phyloP scores from a whole-genome alignment of 805 yeast species.

The Sugiyamaella mastotermitis region DNA sequence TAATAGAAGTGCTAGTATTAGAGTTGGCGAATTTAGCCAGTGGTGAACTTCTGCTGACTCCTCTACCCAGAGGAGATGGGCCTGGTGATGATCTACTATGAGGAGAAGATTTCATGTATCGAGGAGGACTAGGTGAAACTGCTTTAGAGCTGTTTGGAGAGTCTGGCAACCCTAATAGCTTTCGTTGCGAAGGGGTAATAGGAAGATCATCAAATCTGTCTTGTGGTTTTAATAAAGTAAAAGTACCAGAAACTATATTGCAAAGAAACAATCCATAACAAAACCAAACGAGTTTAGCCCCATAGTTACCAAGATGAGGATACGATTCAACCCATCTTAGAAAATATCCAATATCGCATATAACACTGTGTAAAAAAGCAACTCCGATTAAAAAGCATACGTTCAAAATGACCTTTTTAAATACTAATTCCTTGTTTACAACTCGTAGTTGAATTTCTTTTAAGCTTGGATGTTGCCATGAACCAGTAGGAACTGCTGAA shows the following conservation, averaged over 20 bases:
- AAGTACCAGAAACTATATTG: conserved; percentile 15
- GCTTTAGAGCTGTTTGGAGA: conserved; percentile 15
- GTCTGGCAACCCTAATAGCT: conserved; percentile 26
- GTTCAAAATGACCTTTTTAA: conserved; percentile 32
- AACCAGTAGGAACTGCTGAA: conserved; percentile 19
- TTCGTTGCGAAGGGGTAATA: conserved; percentile 22
- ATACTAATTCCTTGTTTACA: conserved; percentile 38
- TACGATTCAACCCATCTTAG: conserved; percentile 14
- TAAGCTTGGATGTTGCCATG: conserved; percentile 23
- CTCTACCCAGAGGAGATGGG: background rate
- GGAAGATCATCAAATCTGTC: conserved; percentile 25
- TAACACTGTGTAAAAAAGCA: background rate
- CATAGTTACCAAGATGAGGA: background rate
- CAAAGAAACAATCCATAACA: conserved; percentile 20
- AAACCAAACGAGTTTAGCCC: conserved; percentile 2
- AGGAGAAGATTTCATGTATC: conserved; percentile 18
- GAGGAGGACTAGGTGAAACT: conserved; percentile 24
- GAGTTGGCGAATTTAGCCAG: too few relatives aligned
- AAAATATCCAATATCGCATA: too few relatives aligned
- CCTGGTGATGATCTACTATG: conserved; percentile 16
- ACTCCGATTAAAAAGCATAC: conserved; percentile 24
- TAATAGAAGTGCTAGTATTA: too few relatives aligned
- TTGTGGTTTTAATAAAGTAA: conserved; percentile 11
- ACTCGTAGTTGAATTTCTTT: conserved; percentile 30
- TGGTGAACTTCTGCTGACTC: too few relatives aligned